phyloP scores from a whole-genome alignment of 208 protist genomes.

The Porcisia deanei region DNA sequence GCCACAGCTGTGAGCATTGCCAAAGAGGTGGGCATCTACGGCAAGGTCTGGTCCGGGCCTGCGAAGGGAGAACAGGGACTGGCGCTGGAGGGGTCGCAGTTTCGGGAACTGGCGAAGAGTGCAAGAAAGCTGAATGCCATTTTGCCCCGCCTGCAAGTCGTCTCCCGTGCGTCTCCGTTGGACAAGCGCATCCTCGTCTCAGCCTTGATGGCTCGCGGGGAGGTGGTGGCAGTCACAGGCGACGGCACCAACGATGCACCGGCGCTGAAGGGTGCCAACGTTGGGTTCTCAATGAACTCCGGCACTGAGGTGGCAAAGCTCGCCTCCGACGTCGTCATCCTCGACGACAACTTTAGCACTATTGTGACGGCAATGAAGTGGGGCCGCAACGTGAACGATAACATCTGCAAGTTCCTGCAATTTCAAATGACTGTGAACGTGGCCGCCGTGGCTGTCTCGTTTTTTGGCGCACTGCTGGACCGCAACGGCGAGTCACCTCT shows the following conservation, averaged over 20 bases:
- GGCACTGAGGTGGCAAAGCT: constrained; percentile 94
- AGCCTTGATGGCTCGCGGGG: constrained; percentile 59
- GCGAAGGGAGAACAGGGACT: constrained; percentile 31
- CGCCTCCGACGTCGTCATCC: constrained; percentile 95
- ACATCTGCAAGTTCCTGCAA: constrained; percentile 98
- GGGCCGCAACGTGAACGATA: constrained; percentile 98
- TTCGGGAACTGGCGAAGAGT: constrained; percentile 79
- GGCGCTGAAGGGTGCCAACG: constrained; percentile 98
- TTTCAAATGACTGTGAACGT: constrained; percentile 98
- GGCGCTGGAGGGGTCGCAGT: constrained; percentile 89
- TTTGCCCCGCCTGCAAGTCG: constrained; percentile 84
- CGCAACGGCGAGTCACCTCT: constrained; percentile 79
- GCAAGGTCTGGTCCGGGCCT: constrained; percentile 24
- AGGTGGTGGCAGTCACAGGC: constrained; percentile 95
- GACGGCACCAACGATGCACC: constrained; percentile 97
- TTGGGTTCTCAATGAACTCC: constrained; percentile 96
- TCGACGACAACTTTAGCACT: constrained; percentile 98
- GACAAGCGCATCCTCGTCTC: constrained; percentile 92
- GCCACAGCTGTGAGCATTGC: constrained; percentile 94
- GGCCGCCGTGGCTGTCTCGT: constrained; percentile 91
- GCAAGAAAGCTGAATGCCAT: constrained; percentile 48
- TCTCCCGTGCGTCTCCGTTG: constrained; percentile 94
- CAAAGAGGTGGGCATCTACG: constrained; percentile 33
- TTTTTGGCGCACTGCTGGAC: constrained; percentile 86
- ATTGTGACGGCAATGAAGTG: constrained; percentile 97